Evolutionary conservation across 371 early-diverging fungal genomes (phyloP).

Genomic region (Entomophthora muscae): DNA sequence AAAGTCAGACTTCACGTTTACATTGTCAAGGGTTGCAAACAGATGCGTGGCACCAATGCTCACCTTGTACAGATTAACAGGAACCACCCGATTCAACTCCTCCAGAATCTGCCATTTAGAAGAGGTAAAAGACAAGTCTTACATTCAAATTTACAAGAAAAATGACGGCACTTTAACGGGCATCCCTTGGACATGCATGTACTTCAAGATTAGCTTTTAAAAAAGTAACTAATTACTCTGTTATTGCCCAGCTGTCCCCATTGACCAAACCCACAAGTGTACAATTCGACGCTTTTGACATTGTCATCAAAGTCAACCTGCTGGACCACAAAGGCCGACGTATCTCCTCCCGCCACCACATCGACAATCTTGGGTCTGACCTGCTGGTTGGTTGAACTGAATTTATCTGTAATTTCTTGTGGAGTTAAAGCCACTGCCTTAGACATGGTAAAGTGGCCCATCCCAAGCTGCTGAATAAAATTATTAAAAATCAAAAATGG

Average conservation of each 20-base stretch:
- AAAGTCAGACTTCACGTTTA: background rate
- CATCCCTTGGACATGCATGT: background rate
- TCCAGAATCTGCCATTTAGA: background rate
- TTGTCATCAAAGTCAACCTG: background rate
- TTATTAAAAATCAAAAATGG: background rate
- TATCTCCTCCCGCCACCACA: background rate
- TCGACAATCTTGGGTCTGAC: background rate
- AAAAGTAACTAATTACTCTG: background rate
- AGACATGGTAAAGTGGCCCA: background rate
- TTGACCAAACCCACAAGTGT: constrained; percentile 2
- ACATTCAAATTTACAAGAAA: background rate
- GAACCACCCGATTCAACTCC: background rate
- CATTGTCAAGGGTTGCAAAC: background rate
- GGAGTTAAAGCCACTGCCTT: background rate
- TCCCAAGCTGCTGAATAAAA: background rate
- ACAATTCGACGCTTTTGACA: background rate
- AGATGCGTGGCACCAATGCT: background rate
- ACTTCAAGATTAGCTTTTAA: background rate
- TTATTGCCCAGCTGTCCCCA: constrained; percentile 3
- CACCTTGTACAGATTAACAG: background rate
- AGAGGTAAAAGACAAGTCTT: background rate
- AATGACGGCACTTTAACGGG: background rate
- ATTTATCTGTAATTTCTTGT: background rate
- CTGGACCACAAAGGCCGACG: background rate
- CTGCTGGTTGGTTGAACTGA: background rate